Conservation (phyloP, 495 filamentous ascomycete species). For the Oleoguttula mirabilis region DNA sequence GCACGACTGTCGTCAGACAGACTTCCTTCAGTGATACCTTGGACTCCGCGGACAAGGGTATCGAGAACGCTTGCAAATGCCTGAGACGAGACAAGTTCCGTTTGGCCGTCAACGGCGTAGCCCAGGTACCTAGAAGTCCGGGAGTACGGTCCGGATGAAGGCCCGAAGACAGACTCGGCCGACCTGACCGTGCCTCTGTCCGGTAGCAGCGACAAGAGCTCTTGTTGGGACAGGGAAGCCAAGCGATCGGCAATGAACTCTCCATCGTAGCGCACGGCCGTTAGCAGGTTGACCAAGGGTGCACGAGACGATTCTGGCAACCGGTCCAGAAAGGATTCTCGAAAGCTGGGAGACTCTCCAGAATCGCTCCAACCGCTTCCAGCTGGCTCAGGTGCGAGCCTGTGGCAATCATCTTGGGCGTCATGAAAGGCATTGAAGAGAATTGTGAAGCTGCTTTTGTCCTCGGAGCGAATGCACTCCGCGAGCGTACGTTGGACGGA, state of each 20-base stretch:
- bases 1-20: conserved; percentile 60
- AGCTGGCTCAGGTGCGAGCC: conserved; percentile 43
- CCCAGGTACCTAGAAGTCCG: conserved; percentile 23
- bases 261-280: conserved; percentile 68
- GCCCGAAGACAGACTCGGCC: conserved; percentile 61
- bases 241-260: conserved; percentile 77
- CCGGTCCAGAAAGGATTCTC: conserved; percentile 68
- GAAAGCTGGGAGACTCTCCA: conserved; percentile 27
- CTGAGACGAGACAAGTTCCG: conserved; percentile 65
- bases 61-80: conserved; percentile 81
- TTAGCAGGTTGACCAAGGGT: conserved; percentile 66
- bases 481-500: conserved; percentile 72
- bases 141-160: conserved; percentile 35
- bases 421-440: conserved; percentile 83
- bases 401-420: conserved; percentile 64
- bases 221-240: conserved; percentile 54
- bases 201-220: conserved; percentile 58
- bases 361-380: conserved; percentile 37
- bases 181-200: conserved; percentile 48
- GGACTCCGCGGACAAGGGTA: conserved; percentile 74
- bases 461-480: conserved; percentile 77
- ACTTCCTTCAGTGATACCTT: conserved; percentile 61
- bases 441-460: conserved; percentile 76
- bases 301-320: conserved; percentile 63
- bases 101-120: conserved; percentile 42